Evolutionary conservation across 2,329 filamentous ascomycete species (phyloP), one percentile per base, ranked within the genome.

Genomic region (Cordyceps sp.): DNA sequence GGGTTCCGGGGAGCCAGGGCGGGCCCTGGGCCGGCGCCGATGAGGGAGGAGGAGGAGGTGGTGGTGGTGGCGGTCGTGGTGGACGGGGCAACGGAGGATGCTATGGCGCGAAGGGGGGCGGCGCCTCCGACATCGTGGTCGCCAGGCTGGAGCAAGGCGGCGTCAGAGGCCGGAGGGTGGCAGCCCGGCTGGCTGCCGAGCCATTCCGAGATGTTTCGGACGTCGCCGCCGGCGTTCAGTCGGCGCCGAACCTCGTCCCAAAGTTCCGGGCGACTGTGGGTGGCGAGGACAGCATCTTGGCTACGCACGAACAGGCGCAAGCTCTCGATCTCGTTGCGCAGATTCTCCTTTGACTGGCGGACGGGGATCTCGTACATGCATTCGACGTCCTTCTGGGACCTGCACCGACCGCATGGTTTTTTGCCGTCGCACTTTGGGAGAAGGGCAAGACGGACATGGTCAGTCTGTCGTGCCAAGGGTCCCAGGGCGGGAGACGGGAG

Each of bases 331-430:
- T 76, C 71, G 43, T 54, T 56, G 28, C 72, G 63, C 5, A 77
- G 58, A 32, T 64, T 62, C 37, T 75, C 71, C 38, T 77, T 77
- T 10, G 70, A 74, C 40, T 74, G 70, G 28, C 72, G 69, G 5
- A 76, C 63, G 0, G 71, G 72, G 7, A 73, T 46, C 40, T 76
- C 69, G 52, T 77, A 77, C 17, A 72, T 45, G 37, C 72, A 77
- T 17, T 72, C 62, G 25, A 62, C 50, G 21, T 66, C 63, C 33
- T 62, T 64, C 38, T 74, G 69, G 1, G 52, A 39, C 36, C 55
- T 61, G 50, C 72, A 77, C 37, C 72, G 58, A 22, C 58, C 57
- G 39, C 69, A 73, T 4, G 69, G 70, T 20, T 45, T 59, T 30
- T 64, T 55, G 6, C 72, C 72, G 42, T 77, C 71, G 43, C 72